Evolutionary conservation across 2,329 filamentous ascomycete genomes (phyloP).

Genomic region (Penicillium sp.): DNA sequence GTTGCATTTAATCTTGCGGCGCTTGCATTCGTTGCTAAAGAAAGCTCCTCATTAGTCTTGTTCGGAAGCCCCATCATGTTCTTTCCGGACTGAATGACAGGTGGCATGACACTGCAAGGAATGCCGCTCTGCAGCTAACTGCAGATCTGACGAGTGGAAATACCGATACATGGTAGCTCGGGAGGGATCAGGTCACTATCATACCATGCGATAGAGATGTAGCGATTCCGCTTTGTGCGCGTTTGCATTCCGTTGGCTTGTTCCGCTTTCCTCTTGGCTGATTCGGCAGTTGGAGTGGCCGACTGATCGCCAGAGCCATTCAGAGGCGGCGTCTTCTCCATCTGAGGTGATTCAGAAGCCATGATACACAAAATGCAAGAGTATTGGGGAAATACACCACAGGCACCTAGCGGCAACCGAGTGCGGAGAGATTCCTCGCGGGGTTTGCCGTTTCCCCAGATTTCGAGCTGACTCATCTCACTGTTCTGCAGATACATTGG

Average conservation of each 20-base stretch:
- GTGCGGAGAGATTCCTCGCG: slow-evolving; percentile 41
- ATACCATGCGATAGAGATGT: slow-evolving; percentile 66
- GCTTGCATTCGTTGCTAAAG: slow-evolving; percentile 61
- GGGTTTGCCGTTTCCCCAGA: slow-evolving; percentile 36
- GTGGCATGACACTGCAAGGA: slow-evolving; percentile 8
- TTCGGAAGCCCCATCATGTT: neutral
- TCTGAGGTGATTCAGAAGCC: slow-evolving; percentile 35
- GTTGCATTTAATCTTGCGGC: slow-evolving; percentile 68
- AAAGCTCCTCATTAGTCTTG: slow-evolving; percentile 8
- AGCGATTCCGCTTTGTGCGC: slow-evolving; percentile 63
- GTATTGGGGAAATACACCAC: slow-evolving; percentile 5
- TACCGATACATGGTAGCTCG: slow-evolving; percentile 2
- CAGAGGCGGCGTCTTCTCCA: slow-evolving; percentile 27
- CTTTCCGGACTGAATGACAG: neutral
- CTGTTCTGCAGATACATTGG: slow-evolving; percentile 10
- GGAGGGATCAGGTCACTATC: slow-evolving; percentile 25
- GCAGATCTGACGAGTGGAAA: neutral
- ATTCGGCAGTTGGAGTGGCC: slow-evolving; percentile 24
- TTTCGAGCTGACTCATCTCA: slow-evolving; percentile 24
- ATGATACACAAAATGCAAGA: slow-evolving; percentile 17
- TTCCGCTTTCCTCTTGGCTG: slow-evolving; percentile 44
- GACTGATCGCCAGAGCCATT: slow-evolving; percentile 23
- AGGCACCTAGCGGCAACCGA: slow-evolving; percentile 17
- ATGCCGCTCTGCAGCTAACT: neutral
- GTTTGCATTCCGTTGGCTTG: slow-evolving; percentile 47